Evolutionary conservation across 108 stramenopile genomes (phyloP).

Genomic region (Epithemia pelagica): DNA sequence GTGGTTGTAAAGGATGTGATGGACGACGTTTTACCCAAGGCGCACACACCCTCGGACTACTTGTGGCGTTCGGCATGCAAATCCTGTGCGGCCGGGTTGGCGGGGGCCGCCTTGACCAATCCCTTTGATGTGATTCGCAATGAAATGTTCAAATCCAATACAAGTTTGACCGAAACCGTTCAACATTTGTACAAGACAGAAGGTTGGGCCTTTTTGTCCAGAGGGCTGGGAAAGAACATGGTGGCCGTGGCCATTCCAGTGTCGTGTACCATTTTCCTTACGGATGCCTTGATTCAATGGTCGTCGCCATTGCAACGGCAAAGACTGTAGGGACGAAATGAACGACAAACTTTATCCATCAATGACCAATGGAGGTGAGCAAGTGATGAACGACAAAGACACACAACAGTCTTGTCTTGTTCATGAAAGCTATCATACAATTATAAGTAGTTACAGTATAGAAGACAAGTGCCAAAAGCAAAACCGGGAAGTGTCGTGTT

Average conservation of each 20-base stretch:
- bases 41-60: constrained; percentile 54
- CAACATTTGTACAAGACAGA: constrained; percentile 38
- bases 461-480: too few relatives aligned
- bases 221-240: constrained; percentile 92
- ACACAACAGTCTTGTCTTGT: too few relatives aligned
- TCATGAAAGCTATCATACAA: too few relatives aligned
- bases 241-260: constrained; percentile 95
- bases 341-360: too few relatives aligned
- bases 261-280: constrained; percentile 92
- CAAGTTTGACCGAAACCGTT: constrained; percentile 48
- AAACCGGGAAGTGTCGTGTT: too few relatives aligned
- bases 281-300: constrained; percentile 68
- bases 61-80: constrained; percentile 85
- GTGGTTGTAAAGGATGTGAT: constrained; percentile 88
- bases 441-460: too few relatives aligned
- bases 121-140: constrained; percentile 96
- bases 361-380: too few relatives aligned
- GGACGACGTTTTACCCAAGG: constrained; percentile 47
- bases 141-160: constrained; percentile 98
- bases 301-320: constrained; percentile 1
- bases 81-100: constrained; percentile 84
- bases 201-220: constrained; percentile 49
- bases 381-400: too few relatives aligned
- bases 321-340: too few relatives aligned
- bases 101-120: constrained; percentile 95